These are phyloP conservation scores for Leccinum pellstonianum DNA, from an alignment of 768 basidiomycete species.

Conservation along the genomic window DNA sequence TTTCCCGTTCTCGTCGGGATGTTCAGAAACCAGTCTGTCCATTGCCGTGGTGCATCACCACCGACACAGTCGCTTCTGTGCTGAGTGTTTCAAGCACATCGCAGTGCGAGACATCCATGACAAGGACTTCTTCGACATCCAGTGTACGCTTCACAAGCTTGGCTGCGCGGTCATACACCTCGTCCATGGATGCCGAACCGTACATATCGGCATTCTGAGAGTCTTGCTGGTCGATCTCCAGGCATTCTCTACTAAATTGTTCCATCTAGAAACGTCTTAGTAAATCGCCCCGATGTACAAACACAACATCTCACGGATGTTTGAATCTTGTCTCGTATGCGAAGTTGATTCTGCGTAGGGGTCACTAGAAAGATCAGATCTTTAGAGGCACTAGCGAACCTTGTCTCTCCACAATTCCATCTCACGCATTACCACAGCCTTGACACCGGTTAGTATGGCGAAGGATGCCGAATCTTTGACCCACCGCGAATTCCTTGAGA, in stretches of 20 bases:
- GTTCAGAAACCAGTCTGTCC: constrained; percentile 30
- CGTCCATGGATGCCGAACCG: constrained; percentile 63
- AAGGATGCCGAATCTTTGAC: constrained; percentile 12
- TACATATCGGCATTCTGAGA: constrained; percentile 25
- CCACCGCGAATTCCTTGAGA: constrained; percentile 85
- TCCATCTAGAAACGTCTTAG: constrained; percentile 65
- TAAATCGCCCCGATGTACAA: neutral
- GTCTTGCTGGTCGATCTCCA: constrained; percentile 74
- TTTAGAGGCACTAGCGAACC: constrained; percentile 36
- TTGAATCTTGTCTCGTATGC: constrained; percentile 89
- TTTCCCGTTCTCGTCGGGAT: too few relatives aligned
- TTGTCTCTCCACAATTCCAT: constrained; percentile 96
- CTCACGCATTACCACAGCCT: constrained; percentile 89
- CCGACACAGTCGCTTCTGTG: constrained; percentile 60
- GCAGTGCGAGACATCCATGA: constrained; percentile 90
- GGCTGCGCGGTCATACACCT: constrained; percentile 87
- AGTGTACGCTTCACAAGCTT: constrained; percentile 86
- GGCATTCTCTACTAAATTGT: constrained; percentile 89
- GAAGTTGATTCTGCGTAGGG: constrained; percentile 69
- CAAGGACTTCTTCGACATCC: constrained; percentile 88
- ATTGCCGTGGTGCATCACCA: constrained; percentile 71
- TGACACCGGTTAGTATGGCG: constrained; percentile 6
- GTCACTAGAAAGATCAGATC: neutral
- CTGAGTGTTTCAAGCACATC: constrained; percentile 75
- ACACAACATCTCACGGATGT: constrained; percentile 57